Base-by-base conservation (phyloP, 306 rosid species). In the Quercus cerris region DNA sequence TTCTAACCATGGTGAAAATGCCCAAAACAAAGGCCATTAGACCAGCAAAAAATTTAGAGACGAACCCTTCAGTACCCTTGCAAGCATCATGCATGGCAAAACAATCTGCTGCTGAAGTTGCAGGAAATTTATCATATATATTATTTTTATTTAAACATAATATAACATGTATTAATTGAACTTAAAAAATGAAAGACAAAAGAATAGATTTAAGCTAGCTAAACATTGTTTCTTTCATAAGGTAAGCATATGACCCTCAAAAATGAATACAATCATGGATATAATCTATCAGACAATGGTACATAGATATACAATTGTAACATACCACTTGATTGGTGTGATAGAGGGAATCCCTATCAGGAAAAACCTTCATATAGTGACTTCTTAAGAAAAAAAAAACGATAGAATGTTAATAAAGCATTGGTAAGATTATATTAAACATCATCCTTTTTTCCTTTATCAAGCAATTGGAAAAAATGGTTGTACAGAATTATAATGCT, bases 21-120 rank as follows among this genome's bases (percentile, higher is more conserved):
- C 97, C 96, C 97, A 93, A 86, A 28, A 95, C 49, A 75, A 93
- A 88, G 56, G 98, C 91, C 93, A 95, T 78, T 30, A 93, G 76
- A 3, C 86, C 97, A 15, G 90, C 82, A 76, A 90, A 58, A 56
- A 95, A 59, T 75, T 91, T 93, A 1, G 88, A 84, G 78, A 88
- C 82, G 35, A 91, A 71, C 27, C 80, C 91, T 33, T 86, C 92
- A 31, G 89, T 84, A 72, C 84, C 78, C 81, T 82, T 84, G 81
- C 69, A 72, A 1, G 92, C 75, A 70, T 81, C 87, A 54, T 81
- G 64, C 62, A 35, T 76, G 59, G 71, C 51, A 38, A 70, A 90
- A 20, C 33, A 51, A 41, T 78, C 88, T 79, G 73, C 86, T 70
- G 87, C 66, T 75, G 72, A 51, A 69, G 69, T 74, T 7, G 12